A percentile compares a stretch with the other conserved stretches of the same genome.
phyloP scores from a whole-genome alignment of 768 basidiomycete genomes.

The Mycena epipterygia region DNA sequence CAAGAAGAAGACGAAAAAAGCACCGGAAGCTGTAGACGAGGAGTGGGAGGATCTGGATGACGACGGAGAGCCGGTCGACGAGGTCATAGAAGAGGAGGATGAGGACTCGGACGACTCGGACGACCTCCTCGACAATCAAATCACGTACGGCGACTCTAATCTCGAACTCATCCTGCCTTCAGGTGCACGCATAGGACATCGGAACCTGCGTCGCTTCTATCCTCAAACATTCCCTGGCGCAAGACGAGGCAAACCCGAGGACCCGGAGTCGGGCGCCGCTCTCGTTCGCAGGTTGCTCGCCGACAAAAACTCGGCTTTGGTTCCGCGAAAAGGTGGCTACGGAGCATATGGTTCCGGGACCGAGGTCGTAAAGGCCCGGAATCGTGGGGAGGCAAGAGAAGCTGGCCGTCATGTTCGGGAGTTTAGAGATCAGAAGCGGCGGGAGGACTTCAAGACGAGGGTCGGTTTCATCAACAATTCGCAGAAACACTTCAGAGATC shows the following conservation, averaged over 20 bases:
- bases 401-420: constrained; percentile 90
- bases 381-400: constrained; percentile 94
- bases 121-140: constrained; percentile 62
- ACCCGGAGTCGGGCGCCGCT: constrained; percentile 80
- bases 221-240: constrained; percentile 78
- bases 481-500: constrained; percentile 92
- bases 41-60: constrained; percentile 55
- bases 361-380: constrained; percentile 90
- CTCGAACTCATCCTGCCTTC: constrained; percentile 95
- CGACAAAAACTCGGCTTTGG: constrained; percentile 87
- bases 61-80: constrained; percentile 47
- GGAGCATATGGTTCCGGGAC: constrained; percentile 89
- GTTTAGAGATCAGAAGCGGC: constrained; percentile 83
- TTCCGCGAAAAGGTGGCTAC: constrained; percentile 87
- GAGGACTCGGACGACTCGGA: constrained; percentile 54
- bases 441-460: constrained; percentile 88
- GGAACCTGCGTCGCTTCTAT: constrained; percentile 88
- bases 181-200: constrained; percentile 92
- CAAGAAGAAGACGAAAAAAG: constrained; percentile 42
- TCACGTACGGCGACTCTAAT: constrained; percentile 84
- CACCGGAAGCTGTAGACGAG: constrained; percentile 41
- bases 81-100: constrained; percentile 55
- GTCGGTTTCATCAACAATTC: constrained; percentile 84
- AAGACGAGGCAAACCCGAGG: constrained; percentile 60
- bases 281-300: constrained; percentile 83